These are phyloP conservation scores for Mycena amicta DNA, from an alignment of 768 basidiomycete genomes.

Conservation along the genomic window DNA sequence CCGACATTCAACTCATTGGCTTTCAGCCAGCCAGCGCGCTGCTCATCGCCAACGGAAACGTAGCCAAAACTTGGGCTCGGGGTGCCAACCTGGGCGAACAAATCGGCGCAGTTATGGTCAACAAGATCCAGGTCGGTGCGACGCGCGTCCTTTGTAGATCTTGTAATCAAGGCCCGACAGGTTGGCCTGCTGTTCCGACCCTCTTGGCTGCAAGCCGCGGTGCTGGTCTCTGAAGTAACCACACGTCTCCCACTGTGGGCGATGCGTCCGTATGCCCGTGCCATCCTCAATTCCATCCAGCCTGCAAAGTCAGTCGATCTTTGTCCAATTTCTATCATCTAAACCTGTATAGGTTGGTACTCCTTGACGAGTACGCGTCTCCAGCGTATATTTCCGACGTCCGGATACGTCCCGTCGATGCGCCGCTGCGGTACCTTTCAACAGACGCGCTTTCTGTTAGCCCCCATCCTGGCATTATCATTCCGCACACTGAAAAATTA, in stretches of 20 bases:
- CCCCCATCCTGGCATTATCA: conserved; percentile 6
- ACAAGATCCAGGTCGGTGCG: conserved; percentile 45
- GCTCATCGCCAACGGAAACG: conserved; percentile 49
- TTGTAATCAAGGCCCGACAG: too few relatives aligned
- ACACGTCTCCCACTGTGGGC: conserved; percentile 50
- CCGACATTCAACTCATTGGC: conserved; percentile 43
- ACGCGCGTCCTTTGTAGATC: conserved; percentile 1
- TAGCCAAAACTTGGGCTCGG: conserved; percentile 52
- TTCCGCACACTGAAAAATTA: conserved; percentile 4
- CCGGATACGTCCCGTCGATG: conserved; percentile 38
- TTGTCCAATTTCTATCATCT: neutral
- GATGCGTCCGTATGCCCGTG: conserved; percentile 51
- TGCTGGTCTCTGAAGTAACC: conserved; percentile 57
- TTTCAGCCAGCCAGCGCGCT: conserved; percentile 33
- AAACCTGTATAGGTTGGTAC: conserved; percentile 38
- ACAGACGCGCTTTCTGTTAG: conserved; percentile 20
- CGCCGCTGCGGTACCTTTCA: conserved; percentile 58
- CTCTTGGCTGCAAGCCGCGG: conserved; percentile 44
- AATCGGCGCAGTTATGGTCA: conserved; percentile 46
- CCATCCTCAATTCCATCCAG: conserved; percentile 43
- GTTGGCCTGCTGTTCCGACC: conserved; percentile 55
- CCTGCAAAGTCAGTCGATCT: conserved; percentile 47
- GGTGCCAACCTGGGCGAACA: conserved; percentile 58
- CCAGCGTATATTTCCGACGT: conserved; percentile 47
- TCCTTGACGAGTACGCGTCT: conserved; percentile 57